phyloP scores from a whole-genome alignment of 768 basidiomycete species.

The Grammothele lineata region DNA sequence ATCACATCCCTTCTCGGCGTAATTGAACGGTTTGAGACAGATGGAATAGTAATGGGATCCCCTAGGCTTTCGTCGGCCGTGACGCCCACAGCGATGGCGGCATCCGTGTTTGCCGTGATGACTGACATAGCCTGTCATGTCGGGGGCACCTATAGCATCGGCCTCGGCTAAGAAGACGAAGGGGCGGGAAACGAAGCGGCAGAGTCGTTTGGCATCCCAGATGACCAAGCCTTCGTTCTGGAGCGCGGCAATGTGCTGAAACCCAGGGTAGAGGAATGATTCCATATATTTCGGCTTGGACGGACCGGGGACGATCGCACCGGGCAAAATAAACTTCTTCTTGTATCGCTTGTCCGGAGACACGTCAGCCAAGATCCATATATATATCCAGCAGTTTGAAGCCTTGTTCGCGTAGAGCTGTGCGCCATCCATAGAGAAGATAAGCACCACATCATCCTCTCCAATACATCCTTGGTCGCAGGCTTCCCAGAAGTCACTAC shows the following conservation, averaged over 20 bases:
- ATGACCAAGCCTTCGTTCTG: slow-evolving; percentile 22
- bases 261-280: slow-evolving; percentile 27
- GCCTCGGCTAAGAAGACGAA: slow-evolving; percentile 5
- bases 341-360: slow-evolving; percentile 23
- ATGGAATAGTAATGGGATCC: slow-evolving; percentile 31
- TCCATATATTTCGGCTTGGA: slow-evolving; percentile 29
- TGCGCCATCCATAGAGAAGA: slow-evolving; percentile 23
- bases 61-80: slow-evolving; percentile 26
- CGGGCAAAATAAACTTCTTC: slow-evolving; percentile 23
- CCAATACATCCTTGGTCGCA: slow-evolving; percentile 14
- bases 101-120: slow-evolving; percentile 35
- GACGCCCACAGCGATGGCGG: slow-evolving; percentile 25
- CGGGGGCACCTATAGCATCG: slow-evolving; percentile 4
- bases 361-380: slow-evolving; percentile 25
- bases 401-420: slow-evolving; percentile 28
- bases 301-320: slow-evolving; percentile 26
- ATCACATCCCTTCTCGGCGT: slow-evolving; percentile 19
- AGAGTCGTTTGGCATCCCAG: slow-evolving; percentile 21
- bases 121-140: slow-evolving; percentile 31
- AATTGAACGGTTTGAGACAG: slow-evolving; percentile 22
- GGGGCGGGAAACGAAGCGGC: not conserved
- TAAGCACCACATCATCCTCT: slow-evolving; percentile 22
- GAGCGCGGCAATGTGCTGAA: slow-evolving; percentile 26
- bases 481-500: slow-evolving; percentile 24
- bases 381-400: slow-evolving; percentile 30